A percentile compares a stretch with the other conserved stretches of the same genome.
phyloP scores from a whole-genome alignment of 1,139 yeast species.

The Martiniozyma asiatica region DNA sequence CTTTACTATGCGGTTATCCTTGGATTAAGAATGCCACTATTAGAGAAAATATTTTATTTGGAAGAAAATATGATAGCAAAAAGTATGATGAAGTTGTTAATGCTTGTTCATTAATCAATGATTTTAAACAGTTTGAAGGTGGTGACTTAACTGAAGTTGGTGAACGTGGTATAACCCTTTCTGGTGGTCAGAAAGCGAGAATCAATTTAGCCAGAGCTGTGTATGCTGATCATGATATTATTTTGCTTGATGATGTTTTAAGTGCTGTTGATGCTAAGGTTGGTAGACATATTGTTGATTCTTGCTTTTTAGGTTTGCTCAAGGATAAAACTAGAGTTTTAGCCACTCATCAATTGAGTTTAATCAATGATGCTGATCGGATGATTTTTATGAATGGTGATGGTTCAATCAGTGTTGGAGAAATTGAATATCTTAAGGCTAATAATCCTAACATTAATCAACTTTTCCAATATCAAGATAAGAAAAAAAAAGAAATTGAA shows the following conservation, averaged over 20 bases:
- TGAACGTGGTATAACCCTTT: conserved; percentile 78
- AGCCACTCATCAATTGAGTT: conserved; percentile 75
- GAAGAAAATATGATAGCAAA: conserved; percentile 40
- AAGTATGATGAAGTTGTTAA: conserved; percentile 45
- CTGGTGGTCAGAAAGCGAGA: conserved; percentile 90
- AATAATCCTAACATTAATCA: conserved; percentile 37
- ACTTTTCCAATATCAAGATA: conserved; percentile 35
- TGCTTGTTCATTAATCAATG: conserved; percentile 58
- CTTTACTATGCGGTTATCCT: conserved; percentile 39
- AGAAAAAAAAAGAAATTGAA: conserved; percentile 2
- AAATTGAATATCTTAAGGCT: conserved; percentile 35
- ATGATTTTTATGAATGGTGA: conserved; percentile 55
- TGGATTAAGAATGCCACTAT: conserved; percentile 85
- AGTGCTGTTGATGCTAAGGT: conserved; percentile 53
- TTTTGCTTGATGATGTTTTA: conserved; percentile 70
- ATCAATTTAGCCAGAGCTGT: conserved; percentile 75
- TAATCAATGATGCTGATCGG: conserved; percentile 56
- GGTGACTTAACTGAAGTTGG: conserved; percentile 83
- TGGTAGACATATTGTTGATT: conserved; percentile 58
- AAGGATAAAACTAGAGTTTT: conserved; percentile 55
- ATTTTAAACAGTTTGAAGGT: conserved; percentile 56
- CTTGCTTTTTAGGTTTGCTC: conserved; percentile 48
- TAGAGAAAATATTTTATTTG: conserved; percentile 63
- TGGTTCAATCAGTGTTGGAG: conserved; percentile 51
- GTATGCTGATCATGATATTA: conserved; percentile 53